phyloP scores from a whole-genome alignment of 306 rosid genomes.

The Leucaena leucocephala region DNA sequence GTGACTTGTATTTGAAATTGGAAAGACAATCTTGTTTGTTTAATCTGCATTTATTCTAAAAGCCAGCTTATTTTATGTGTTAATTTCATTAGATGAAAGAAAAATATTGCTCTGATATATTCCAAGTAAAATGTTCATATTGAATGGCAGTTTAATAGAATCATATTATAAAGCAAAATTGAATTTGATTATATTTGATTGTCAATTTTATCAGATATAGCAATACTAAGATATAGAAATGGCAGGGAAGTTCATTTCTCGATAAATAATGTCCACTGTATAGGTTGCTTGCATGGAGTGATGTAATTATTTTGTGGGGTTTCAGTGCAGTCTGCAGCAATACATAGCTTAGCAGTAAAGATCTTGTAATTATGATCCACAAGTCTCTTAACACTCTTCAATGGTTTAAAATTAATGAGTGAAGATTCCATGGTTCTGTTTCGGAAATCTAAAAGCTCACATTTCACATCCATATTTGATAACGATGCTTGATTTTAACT shows the following conservation, averaged over 20 bases:
- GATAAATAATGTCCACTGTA: too few relatives aligned
- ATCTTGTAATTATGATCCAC: neutral
- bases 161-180: too few relatives aligned
- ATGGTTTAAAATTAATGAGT: neutral
- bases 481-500: neutral
- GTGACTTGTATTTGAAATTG: neutral
- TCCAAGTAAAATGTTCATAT: constrained; percentile 14
- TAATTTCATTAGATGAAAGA: neutral
- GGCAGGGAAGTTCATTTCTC: too few relatives aligned
- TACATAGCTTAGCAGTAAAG: neutral
- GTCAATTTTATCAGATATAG: too few relatives aligned
- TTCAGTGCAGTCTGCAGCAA: neutral
- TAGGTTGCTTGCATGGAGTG: neutral
- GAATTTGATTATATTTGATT: too few relatives aligned
- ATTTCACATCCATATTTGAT: neutral
- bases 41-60: constrained; percentile 6
- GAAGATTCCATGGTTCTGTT: neutral
- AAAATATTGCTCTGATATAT: neutral
- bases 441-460: neutral
- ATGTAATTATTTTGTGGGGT: neutral
- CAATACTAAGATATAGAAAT: too few relatives aligned
- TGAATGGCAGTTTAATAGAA: neutral
- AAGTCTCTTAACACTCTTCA: neutral
- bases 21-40: constrained; percentile 2
- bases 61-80: constrained; percentile 20